These are phyloP conservation scores for Jatropha multifida DNA, from an alignment of 441 rosid genomes.

Conservation along the genomic window DNA sequence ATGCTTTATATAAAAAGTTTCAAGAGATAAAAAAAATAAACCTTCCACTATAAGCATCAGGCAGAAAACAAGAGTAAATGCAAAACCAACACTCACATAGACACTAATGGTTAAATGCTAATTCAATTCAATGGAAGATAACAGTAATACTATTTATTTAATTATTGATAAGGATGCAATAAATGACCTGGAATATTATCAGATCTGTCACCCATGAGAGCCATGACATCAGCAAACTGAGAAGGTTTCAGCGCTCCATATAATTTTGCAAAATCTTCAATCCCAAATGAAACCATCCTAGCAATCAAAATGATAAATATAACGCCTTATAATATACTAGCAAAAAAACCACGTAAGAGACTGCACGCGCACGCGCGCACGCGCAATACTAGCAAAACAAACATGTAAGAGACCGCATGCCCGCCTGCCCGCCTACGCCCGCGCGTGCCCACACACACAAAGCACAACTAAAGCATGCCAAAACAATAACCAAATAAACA, in stretches of 20 bases:
- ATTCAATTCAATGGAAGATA: background rate
- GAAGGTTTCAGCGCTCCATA: constrained; percentile 73
- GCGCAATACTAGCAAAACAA: background rate
- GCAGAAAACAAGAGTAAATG: background rate
- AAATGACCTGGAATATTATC: constrained; percentile 90
- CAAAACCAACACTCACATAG: background rate
- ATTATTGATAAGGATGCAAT: constrained; percentile 8
- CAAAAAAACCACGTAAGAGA: background rate
- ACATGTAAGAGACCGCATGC: background rate
- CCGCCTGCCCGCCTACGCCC: no score
- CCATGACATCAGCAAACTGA: constrained; percentile 84
- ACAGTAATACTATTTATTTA: background rate
- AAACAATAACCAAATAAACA: no score
- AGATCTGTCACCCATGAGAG: constrained; percentile 84
- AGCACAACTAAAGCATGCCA: no score
- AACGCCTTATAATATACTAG: background rate
- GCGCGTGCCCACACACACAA: no score
- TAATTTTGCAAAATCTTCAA: constrained; percentile 86
- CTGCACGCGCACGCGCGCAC: no score
- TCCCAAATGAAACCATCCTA: constrained; percentile 95
- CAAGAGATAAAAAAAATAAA: background rate
- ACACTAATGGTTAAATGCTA: background rate
- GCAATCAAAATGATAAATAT: constrained; percentile 28
- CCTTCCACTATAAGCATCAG: background rate
- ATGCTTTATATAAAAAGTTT: background rate